These are phyloP conservation scores for Fonsecaea erecta DNA, from an alignment of 2,329 filamentous ascomycete genomes.

Conservation along the genomic window DNA sequence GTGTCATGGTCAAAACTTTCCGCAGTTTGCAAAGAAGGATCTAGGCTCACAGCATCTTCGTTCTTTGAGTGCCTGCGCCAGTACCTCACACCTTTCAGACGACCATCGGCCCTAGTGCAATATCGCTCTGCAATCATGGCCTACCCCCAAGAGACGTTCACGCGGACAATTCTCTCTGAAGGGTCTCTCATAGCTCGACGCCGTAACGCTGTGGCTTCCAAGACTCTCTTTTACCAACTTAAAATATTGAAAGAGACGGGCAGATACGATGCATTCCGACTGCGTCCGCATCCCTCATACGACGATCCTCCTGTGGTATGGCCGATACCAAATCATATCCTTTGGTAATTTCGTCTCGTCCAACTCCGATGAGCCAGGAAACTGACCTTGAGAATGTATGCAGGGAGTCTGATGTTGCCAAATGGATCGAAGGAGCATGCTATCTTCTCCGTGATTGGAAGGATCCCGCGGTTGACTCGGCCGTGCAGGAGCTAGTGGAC, in stretches of 20 bases:
- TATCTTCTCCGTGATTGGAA: constrained; percentile 57
- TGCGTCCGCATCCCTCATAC: constrained; percentile 62
- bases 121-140: too few relatives aligned
- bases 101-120: too few relatives aligned
- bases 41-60: too few relatives aligned
- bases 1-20: too few relatives aligned
- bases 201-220: constrained; percentile 49
- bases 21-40: too few relatives aligned
- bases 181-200: constrained; percentile 45
- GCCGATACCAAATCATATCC: constrained; percentile 63
- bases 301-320: constrained; percentile 55
- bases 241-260: constrained; percentile 59
- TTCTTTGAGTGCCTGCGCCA: too few relatives aligned
- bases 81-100: too few relatives aligned
- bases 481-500: constrained; percentile 60
- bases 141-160: constrained; percentile 51
- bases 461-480: constrained; percentile 54
- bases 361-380: not conserved
- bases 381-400: too few relatives aligned
- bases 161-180: constrained; percentile 42
- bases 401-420: constrained; percentile 59
- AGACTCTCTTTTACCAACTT: constrained; percentile 59
- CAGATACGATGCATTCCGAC: constrained; percentile 62
- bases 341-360: too few relatives aligned
- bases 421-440: constrained; percentile 67